Evolutionary conservation across 257 asterid genomes (phyloP).

Genomic region (Salvia miltiorrhiza): DNA sequence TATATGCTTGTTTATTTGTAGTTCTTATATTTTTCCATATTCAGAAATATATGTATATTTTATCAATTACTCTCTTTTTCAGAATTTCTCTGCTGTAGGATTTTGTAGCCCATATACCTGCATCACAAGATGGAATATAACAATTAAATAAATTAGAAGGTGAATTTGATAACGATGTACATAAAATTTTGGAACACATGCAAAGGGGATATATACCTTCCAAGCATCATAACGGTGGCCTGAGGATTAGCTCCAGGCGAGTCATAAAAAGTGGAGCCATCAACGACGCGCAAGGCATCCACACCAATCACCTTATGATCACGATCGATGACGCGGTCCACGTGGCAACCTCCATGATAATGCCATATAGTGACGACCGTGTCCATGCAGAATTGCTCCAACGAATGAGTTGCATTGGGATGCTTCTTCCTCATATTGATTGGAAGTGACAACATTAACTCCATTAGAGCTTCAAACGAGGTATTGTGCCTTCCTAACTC

Average conservation of each 20-base stretch:
- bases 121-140: too few species aligned
- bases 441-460: background rate
- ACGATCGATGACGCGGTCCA: background rate
- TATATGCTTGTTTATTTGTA: too few species aligned
- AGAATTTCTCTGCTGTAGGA: too few species aligned
- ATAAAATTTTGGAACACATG: too few species aligned
- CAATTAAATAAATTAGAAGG: too few species aligned
- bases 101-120: too few species aligned
- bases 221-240: slow-evolving; percentile 10
- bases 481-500: background rate
- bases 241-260: slow-evolving; percentile 17
- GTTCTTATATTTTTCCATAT: too few species aligned
- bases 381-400: background rate
- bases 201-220: too few species aligned
- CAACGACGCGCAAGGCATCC: background rate
- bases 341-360: slow-evolving; percentile 10
- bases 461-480: background rate
- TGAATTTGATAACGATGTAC: too few species aligned
- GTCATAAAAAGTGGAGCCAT: background rate
- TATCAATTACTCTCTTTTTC: too few species aligned
- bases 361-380: background rate
- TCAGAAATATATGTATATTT: too few species aligned
- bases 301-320: slow-evolving; percentile 5
- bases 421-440: background rate
- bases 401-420: background rate